These are phyloP conservation scores for Pseudogymnoascus sp. DNA, from an alignment of 2,329 filamentous ascomycete species.

Conservation along the genomic window DNA sequence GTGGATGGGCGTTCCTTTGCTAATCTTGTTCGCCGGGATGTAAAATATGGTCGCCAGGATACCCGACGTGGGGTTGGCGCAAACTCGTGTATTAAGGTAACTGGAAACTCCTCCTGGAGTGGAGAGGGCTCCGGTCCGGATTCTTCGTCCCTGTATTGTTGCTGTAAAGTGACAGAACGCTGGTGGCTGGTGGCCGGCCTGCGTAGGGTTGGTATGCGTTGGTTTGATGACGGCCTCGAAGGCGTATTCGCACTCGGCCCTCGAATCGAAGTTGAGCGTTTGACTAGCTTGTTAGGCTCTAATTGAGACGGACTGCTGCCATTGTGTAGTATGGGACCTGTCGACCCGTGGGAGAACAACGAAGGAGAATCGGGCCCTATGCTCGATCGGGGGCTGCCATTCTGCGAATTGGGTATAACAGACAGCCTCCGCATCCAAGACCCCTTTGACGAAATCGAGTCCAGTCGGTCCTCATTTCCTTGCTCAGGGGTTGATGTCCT, in stretches of 20 bases:
- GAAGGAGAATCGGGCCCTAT: conserved; percentile 58
- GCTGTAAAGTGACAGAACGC: conserved; percentile 61
- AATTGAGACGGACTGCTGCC: conserved; percentile 34
- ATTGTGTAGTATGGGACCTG: conserved; percentile 49
- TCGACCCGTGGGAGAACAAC: conserved; percentile 59
- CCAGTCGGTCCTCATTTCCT: conserved; percentile 29
- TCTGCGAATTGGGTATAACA: conserved; percentile 54
- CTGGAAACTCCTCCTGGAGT: conserved; percentile 4
- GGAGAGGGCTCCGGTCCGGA: conserved; percentile 13
- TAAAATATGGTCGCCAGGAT: conserved; percentile 26
- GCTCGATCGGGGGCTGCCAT: conserved; percentile 57
- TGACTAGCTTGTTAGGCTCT: conserved; percentile 69
- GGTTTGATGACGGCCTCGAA: conserved; percentile 44
- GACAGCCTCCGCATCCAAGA: conserved; percentile 71
- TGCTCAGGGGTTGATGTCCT: conserved; percentile 14
- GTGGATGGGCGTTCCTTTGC: conserved; percentile 23
- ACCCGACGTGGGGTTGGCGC: conserved; percentile 16
- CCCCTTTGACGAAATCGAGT: conserved; percentile 52
- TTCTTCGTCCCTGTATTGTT: conserved; percentile 29
- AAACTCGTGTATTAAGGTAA: conserved; percentile 16
- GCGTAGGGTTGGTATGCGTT: conserved; percentile 58
- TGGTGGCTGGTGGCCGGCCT: conserved; percentile 74
- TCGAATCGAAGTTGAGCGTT: conserved; percentile 55
- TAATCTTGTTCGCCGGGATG: conserved; percentile 24
- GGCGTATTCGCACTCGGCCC: conserved; percentile 36